Conservation (phyloP, 176 grass and related monocot genomes). For the Puccinellia tenuiflora region DNA sequence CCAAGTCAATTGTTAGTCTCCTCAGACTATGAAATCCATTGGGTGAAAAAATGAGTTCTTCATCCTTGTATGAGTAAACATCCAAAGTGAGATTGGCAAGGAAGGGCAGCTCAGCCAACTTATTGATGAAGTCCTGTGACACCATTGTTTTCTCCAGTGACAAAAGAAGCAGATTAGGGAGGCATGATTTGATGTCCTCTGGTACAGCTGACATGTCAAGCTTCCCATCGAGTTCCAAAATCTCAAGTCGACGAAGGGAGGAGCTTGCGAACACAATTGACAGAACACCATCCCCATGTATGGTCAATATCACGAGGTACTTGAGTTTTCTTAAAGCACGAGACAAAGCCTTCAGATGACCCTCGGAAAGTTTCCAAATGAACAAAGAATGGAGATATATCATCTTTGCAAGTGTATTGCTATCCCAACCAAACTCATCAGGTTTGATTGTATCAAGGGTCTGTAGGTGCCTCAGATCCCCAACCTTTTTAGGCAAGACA, state of each 20-base stretch:
- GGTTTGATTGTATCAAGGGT: conserved; percentile 14
- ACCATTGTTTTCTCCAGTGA: conserved; percentile 16
- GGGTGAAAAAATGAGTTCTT: not conserved
- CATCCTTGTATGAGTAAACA: not conserved
- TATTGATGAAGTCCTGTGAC: not conserved
- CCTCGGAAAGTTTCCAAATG: not conserved
- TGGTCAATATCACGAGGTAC: conserved; percentile 1
- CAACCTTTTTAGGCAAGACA: not conserved
- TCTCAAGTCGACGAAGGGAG: not conserved
- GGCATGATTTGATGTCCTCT: not conserved
- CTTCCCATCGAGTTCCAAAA: not conserved
- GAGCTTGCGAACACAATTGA: conserved; percentile 6
- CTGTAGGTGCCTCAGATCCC: not conserved
- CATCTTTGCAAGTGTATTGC: not conserved
- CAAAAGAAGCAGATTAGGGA: not conserved
- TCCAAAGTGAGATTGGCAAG: conserved; percentile 2
- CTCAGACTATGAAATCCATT: conserved; percentile 10
- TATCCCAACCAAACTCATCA: not conserved
- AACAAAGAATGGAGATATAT: not conserved
- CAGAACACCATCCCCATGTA: not conserved
- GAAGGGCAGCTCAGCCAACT: not conserved
- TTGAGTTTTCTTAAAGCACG: not conserved
- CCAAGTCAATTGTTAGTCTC: not conserved
- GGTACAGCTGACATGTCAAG: not conserved
- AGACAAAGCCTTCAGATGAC: not conserved